A percentile compares a stretch with the other conserved stretches of the same genome.
These are phyloP conservation scores for Ceratocystis smalleyi DNA, from an alignment of 2,329 filamentous ascomycete species.

Conservation along the genomic window DNA sequence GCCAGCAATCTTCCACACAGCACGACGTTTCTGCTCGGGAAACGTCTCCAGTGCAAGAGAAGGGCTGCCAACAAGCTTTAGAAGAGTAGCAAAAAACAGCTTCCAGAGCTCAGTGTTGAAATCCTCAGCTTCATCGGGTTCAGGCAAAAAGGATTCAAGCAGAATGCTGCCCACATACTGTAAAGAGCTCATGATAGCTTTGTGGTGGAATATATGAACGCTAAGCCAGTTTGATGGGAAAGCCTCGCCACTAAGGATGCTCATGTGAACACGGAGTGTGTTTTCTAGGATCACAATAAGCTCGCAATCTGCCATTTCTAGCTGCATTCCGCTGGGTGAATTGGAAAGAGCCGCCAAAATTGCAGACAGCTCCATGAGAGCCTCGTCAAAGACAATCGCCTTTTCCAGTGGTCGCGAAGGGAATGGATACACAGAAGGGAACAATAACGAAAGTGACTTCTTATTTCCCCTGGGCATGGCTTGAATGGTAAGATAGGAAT, in stretches of 20 bases:
- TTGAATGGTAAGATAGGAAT: slow-evolving; percentile 70
- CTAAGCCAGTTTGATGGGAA: slow-evolving; percentile 86
- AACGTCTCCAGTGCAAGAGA: slow-evolving; percentile 87
- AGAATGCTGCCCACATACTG: slow-evolving; percentile 69
- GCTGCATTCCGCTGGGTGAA: slow-evolving; percentile 50
- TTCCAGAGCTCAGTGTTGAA: slow-evolving; percentile 95
- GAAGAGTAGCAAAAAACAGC: slow-evolving; percentile 72
- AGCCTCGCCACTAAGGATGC: slow-evolving; percentile 74
- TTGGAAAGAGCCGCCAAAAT: slow-evolving; percentile 70
- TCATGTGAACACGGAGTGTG: slow-evolving; percentile 70
- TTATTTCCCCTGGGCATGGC: slow-evolving; percentile 37
- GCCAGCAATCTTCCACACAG: slow-evolving; percentile 97
- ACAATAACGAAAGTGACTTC: slow-evolving; percentile 66
- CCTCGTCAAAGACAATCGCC: slow-evolving; percentile 58
- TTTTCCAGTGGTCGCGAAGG: slow-evolving; percentile 53
- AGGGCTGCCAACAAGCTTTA: slow-evolving; percentile 79
- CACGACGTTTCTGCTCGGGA: slow-evolving; percentile 86
- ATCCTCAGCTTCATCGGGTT: slow-evolving; percentile 76
- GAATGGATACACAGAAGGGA: slow-evolving; percentile 82
- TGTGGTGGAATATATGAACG: slow-evolving; percentile 82
- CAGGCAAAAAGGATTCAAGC: slow-evolving; percentile 68
- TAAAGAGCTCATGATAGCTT: slow-evolving; percentile 71
- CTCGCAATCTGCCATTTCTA: slow-evolving; percentile 60
- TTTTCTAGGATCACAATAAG: slow-evolving; percentile 61
- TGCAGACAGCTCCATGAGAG: slow-evolving; percentile 74